Conservation (phyloP, 495 filamentous ascomycete species). For the Arthonia radiata region DNA sequence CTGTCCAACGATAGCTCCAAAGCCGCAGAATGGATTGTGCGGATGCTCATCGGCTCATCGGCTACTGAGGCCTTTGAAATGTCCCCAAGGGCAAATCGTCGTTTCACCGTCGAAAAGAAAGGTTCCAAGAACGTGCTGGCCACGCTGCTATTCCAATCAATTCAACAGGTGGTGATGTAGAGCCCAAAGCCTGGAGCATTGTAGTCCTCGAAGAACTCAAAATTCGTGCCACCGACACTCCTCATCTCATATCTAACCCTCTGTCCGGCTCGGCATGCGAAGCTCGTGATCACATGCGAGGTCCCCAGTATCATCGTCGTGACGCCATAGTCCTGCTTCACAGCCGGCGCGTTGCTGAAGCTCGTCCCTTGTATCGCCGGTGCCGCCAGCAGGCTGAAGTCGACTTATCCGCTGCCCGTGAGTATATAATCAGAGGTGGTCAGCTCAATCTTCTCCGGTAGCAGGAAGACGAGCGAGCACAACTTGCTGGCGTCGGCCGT, state of each 20-base stretch:
- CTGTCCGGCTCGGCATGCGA: constrained; percentile 29
- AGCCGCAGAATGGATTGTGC: too few relatives aligned
- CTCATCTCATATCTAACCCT: constrained; percentile 26
- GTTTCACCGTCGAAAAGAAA: too few relatives aligned
- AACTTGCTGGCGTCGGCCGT: constrained; percentile 24
- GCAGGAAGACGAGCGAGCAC: constrained; percentile 41
- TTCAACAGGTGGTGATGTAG: too few relatives aligned
- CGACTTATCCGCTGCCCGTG: constrained; percentile 29
- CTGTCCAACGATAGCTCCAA: too few relatives aligned
- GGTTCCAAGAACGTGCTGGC: too few relatives aligned
- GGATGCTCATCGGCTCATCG: too few relatives aligned
- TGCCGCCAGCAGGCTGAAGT: constrained; percentile 22
- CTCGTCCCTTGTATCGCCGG: constrained; percentile 20
- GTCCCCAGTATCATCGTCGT: constrained; percentile 28
- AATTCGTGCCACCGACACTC: constrained; percentile 21
- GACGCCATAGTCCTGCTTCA: constrained; percentile 20
- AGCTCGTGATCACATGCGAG: constrained; percentile 27
- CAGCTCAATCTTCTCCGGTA: constrained; percentile 27
- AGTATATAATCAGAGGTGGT: constrained; percentile 30
- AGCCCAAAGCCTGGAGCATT: too few relatives aligned
- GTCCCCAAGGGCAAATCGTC: too few relatives aligned
- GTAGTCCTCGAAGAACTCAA: constrained; percentile 41
- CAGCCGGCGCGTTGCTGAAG: constrained; percentile 23
- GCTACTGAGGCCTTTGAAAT: too few relatives aligned
- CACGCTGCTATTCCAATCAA: too few relatives aligned